Conservation (phyloP, 306 rosid genomes). For the Ziziphus jujuba region DNA sequence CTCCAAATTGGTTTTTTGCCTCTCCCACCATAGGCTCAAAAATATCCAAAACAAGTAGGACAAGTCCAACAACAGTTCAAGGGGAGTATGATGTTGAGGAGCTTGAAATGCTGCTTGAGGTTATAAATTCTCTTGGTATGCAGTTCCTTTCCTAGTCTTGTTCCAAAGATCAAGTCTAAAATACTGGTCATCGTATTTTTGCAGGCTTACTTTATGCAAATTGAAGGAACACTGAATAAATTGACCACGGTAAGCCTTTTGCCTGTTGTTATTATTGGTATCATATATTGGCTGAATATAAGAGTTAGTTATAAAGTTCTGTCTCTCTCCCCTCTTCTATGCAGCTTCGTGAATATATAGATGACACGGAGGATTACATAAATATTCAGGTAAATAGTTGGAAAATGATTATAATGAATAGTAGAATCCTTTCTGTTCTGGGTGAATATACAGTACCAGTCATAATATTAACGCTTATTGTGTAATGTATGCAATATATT, state of each 20-base stretch:
- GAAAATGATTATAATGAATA: neutral
- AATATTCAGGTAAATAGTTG: constrained; percentile 64
- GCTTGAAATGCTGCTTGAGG: constrained; percentile 90
- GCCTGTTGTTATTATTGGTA: constrained; percentile 3
- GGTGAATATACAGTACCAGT: neutral
- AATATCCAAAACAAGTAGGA: constrained; percentile 55
- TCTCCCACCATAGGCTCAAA: constrained; percentile 60
- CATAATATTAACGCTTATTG: neutral
- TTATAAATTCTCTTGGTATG: constrained; percentile 14
- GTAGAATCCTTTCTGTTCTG: too few relatives aligned
- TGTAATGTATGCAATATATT: constrained; percentile 7
- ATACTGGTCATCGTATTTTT: constrained; percentile 12
- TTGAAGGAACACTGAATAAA: constrained; percentile 73
- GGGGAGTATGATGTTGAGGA: constrained; percentile 71
- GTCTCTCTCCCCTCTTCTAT: neutral
- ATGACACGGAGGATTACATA: constrained; percentile 86
- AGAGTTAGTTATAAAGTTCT: neutral
- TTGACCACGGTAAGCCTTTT: constrained; percentile 53
- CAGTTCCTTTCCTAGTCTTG: neutral
- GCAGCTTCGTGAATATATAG: constrained; percentile 78
- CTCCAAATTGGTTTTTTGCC: constrained; percentile 46
- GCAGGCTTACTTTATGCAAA: constrained; percentile 82
- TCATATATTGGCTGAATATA: neutral
- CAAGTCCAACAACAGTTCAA: constrained; percentile 44
- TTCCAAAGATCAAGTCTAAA: constrained; percentile 3